A percentile compares a stretch with the other conserved stretches of the same genome.
Evolutionary conservation across 495 filamentous ascomycete genomes (phyloP).

Genomic region (Penicillium daleae): DNA sequence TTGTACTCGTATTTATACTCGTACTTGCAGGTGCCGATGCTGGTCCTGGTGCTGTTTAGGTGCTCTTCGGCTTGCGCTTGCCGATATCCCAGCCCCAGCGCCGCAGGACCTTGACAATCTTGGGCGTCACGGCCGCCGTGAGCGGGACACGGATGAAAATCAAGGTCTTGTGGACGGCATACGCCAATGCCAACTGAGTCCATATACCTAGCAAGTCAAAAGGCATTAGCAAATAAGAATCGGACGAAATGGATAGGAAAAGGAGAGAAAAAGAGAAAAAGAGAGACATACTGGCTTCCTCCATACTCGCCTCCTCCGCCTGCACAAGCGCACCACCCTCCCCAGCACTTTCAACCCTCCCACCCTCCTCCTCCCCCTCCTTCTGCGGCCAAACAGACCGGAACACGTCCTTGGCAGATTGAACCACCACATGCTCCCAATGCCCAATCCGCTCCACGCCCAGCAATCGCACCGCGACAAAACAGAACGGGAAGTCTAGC

Average conservation of each 20-base stretch:
- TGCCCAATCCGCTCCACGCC: conserved; percentile 84
- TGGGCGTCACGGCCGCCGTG: conserved; percentile 86
- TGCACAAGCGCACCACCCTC: conserved; percentile 23
- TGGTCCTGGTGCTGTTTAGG: conserved; percentile 1
- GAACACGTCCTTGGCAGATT: conserved; percentile 37
- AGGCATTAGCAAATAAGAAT: conserved; percentile 6
- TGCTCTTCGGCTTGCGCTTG: conserved; percentile 58
- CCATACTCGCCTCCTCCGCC: conserved; percentile 40
- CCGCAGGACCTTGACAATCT: conserved; percentile 83
- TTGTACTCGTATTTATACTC: background rate
- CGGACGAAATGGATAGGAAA: no score
- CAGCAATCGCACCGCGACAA: conserved; percentile 77
- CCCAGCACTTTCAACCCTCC: conserved; percentile 8
- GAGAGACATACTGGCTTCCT: conserved; percentile 53
- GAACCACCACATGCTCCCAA: conserved; percentile 54
- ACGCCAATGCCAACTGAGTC: conserved; percentile 93
- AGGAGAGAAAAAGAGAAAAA: conserved; percentile 7
- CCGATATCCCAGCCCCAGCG: conserved; percentile 83
- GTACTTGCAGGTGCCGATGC: background rate
- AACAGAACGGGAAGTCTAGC: conserved; percentile 95
- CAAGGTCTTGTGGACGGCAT: conserved; percentile 97
- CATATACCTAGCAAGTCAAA: conserved; percentile 57
- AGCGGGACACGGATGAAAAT: conserved; percentile 92
- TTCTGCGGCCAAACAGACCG: conserved; percentile 33
- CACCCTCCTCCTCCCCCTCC: conserved; percentile 6